Conservation (phyloP, 1,139 yeast genomes). For the Kodamaea suecica region DNA sequence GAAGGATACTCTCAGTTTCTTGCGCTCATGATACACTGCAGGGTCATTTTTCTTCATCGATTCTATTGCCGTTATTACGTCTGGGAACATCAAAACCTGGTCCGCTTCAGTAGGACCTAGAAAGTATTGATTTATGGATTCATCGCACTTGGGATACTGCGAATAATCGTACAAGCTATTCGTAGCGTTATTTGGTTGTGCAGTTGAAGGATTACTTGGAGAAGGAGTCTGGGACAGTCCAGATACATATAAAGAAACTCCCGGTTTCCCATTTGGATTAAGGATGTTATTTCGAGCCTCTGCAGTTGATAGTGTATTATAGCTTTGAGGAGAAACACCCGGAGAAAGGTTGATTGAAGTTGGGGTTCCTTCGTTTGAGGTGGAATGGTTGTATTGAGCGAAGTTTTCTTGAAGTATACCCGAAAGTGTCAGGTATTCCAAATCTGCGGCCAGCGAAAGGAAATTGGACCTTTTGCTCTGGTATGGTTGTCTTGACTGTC, state of each 20-base stretch:
- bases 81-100: slow-evolving; percentile 46
- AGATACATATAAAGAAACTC: slow-evolving; percentile 13
- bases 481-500: neutral
- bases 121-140: slow-evolving; percentile 56
- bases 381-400: slow-evolving; percentile 24
- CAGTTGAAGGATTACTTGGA: slow-evolving; percentile 13
- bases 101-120: slow-evolving; percentile 47
- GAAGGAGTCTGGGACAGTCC: slow-evolving; percentile 15
- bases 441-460: slow-evolving; percentile 72
- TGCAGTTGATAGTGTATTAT: slow-evolving; percentile 4
- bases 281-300: slow-evolving; percentile 1
- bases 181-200: slow-evolving; percentile 1
- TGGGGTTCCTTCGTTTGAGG: slow-evolving; percentile 45
- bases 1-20: slow-evolving; percentile 50
- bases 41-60: slow-evolving; percentile 42
- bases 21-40: slow-evolving; percentile 37
- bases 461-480: slow-evolving; percentile 38
- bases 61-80: slow-evolving; percentile 50
- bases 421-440: slow-evolving; percentile 77
- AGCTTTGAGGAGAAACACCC: slow-evolving; percentile 34
- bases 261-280: slow-evolving; percentile 2
- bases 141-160: slow-evolving; percentile 36
- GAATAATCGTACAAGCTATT: slow-evolving; percentile 10
- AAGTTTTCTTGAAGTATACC: slow-evolving; percentile 60
- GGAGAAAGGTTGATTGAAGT: slow-evolving; percentile 37